These are phyloP conservation scores for Backusella morwellensis DNA, from an alignment of 192 early-diverging fungal genomes.

Conservation along the genomic window DNA sequence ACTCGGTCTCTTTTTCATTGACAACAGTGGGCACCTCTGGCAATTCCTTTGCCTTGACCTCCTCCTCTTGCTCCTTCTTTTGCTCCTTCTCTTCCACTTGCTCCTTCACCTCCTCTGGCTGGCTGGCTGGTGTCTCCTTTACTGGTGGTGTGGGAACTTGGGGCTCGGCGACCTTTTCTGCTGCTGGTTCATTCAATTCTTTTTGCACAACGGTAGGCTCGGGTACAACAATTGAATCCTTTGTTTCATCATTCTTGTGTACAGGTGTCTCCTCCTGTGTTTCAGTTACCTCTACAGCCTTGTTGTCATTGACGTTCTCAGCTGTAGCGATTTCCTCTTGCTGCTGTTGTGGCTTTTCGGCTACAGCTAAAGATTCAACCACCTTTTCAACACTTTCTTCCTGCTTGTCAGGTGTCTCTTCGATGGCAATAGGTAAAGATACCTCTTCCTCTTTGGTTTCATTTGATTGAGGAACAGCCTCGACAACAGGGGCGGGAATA, in stretches of 20 bases:
- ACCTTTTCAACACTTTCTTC: background rate
- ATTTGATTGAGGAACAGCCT: background rate
- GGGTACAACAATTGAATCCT: background rate
- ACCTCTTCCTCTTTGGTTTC: background rate
- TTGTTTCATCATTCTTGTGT: background rate
- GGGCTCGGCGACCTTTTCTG: background rate
- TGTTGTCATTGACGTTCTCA: background rate
- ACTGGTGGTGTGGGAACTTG: background rate
- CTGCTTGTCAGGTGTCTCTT: background rate
- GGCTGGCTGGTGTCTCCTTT: background rate
- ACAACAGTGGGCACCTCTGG: background rate
- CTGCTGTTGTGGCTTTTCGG: background rate
- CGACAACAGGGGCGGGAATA: background rate
- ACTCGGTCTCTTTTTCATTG: background rate
- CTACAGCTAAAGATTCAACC: background rate
- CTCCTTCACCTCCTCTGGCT: background rate
- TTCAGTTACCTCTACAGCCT: background rate
- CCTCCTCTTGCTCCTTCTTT: background rate
- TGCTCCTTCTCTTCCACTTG: background rate
- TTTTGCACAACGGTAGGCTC: background rate
- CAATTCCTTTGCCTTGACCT: background rate
- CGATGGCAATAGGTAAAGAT: background rate
- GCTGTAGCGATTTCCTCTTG: background rate
- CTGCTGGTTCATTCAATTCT: background rate
- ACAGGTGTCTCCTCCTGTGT: background rate